phyloP scores from a whole-genome alignment of 768 basidiomycete genomes.

The Leccinum boreale region DNA sequence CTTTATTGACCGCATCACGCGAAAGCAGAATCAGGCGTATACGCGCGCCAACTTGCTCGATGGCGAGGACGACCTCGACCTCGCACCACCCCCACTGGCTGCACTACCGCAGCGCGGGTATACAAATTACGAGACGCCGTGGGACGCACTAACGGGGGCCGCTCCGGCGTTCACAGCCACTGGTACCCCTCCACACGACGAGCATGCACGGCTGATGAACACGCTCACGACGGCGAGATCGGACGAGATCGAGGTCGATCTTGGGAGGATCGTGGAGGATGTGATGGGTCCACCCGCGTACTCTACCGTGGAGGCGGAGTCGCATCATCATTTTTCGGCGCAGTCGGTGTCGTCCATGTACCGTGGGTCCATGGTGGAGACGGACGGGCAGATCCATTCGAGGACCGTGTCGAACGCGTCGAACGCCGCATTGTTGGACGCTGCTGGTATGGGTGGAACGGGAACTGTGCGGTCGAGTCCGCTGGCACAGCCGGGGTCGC shows the following conservation, averaged over 20 bases:
- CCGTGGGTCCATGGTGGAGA: constrained; percentile 8
- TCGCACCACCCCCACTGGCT: constrained; percentile 3
- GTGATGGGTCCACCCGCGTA: constrained; percentile 42
- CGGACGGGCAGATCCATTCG: constrained; percentile 14
- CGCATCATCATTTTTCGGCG: constrained; percentile 18
- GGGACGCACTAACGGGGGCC: constrained; percentile 11
- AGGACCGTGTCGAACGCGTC: constrained; percentile 20
- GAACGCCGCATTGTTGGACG: constrained; percentile 22
- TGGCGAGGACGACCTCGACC: constrained; percentile 21
- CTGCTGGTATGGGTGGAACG: constrained; percentile 15
- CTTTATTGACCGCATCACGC: constrained; percentile 28
- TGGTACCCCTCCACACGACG: constrained; percentile 37
- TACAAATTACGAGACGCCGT: constrained; percentile 19
- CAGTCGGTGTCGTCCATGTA: constrained; percentile 24
- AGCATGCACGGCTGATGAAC: constrained; percentile 24
- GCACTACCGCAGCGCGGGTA: constrained; percentile 3
- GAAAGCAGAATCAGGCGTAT: constrained; percentile 17
- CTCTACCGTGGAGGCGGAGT: background rate
- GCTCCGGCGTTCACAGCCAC: background rate
- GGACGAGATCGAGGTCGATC: constrained; percentile 32
- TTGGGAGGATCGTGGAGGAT: constrained; percentile 44
- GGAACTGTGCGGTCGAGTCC: constrained; percentile 20
- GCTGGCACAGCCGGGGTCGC: constrained; percentile 10
- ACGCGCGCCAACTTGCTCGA: constrained; percentile 23
- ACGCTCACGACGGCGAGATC: constrained; percentile 1